Evolutionary conservation across 1,284 basidiomycete species (phyloP).

Genomic region (Malassezia brasiliensis): DNA sequence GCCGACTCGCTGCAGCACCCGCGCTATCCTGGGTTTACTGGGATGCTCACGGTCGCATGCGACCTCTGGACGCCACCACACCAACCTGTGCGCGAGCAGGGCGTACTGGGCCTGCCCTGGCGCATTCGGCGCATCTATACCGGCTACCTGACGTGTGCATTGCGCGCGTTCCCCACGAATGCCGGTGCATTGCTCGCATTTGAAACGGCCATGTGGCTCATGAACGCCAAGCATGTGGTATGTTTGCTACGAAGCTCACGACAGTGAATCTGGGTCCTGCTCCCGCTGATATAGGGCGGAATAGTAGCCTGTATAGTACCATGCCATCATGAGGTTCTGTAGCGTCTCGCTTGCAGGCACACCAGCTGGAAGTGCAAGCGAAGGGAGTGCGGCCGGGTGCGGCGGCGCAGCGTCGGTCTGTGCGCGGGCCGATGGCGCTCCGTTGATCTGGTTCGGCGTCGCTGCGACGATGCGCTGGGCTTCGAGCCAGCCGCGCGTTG

Average conservation of each 20-base stretch:
- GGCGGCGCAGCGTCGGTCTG: not conserved
- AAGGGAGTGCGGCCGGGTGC: not conserved
- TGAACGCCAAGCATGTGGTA: conserved; percentile 14
- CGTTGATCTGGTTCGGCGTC: conserved; percentile 10
- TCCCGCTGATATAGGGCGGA: conserved; percentile 8
- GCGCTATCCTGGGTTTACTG: conserved; percentile 41
- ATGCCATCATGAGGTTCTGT: conserved; percentile 17
- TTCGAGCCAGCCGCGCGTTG: conserved; percentile 4
- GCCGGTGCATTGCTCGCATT: conserved; percentile 41
- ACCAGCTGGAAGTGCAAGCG: not conserved
- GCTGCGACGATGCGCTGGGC: conserved; percentile 4
- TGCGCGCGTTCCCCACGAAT: conserved; percentile 44
- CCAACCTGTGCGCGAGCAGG: conserved; percentile 1
- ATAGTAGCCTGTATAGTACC: conserved; percentile 22
- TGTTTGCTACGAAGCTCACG: not conserved
- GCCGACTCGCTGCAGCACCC: conserved; percentile 55
- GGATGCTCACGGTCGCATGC: not conserved
- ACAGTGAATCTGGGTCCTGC: not conserved
- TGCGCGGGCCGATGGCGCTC: not conserved
- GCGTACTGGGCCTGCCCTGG: conserved; percentile 2
- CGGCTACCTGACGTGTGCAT: conserved; percentile 33
- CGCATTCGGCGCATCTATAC: conserved; percentile 26
- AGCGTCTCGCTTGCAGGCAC: conserved; percentile 4
- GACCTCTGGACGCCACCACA: not conserved
- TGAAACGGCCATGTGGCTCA: conserved; percentile 38